Conservation (phyloP, 1,139 yeast genomes). For the Saccharomyces pastorianus region DNA sequence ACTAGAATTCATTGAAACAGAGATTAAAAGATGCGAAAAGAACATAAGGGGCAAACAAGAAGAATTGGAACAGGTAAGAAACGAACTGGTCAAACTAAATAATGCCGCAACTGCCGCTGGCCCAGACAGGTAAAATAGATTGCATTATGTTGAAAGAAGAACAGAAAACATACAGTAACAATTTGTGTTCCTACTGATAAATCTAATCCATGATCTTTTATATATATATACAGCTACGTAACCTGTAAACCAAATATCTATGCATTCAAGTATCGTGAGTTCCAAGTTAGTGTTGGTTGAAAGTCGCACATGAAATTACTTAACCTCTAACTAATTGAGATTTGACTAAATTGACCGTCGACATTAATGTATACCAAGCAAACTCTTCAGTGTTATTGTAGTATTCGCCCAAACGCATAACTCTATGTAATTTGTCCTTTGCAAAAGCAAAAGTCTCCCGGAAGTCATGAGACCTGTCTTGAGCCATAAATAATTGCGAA, state of each 20-base stretch:
- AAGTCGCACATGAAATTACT: background rate
- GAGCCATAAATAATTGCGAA: conserved; percentile 71
- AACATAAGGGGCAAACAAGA: conserved; percentile 48
- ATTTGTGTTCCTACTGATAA: background rate
- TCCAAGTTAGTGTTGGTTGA: background rate
- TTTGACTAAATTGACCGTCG: conserved; percentile 58
- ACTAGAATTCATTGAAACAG: conserved; percentile 73
- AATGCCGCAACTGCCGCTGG: conserved; percentile 6
- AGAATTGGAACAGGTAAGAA: conserved; percentile 43
- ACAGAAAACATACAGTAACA: background rate
- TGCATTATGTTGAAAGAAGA: background rate
- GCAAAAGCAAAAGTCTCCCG: conserved; percentile 58
- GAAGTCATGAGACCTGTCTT: conserved; percentile 55
- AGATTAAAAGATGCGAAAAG: conserved; percentile 61
- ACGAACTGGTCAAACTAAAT: conserved; percentile 34
- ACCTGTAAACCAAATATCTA: background rate
- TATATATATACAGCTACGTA: background rate
- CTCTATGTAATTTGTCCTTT: conserved; percentile 47
- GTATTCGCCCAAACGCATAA: conserved; percentile 49
- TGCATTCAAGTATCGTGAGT: background rate
- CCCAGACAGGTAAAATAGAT: background rate
- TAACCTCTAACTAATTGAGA: conserved; percentile 64
- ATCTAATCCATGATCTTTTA: background rate
- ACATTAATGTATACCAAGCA: conserved; percentile 60
- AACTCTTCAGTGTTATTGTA: conserved; percentile 66